phyloP scores from a whole-genome alignment of 176 grass and related monocot genomes.

The Phyllostachys edulis region DNA sequence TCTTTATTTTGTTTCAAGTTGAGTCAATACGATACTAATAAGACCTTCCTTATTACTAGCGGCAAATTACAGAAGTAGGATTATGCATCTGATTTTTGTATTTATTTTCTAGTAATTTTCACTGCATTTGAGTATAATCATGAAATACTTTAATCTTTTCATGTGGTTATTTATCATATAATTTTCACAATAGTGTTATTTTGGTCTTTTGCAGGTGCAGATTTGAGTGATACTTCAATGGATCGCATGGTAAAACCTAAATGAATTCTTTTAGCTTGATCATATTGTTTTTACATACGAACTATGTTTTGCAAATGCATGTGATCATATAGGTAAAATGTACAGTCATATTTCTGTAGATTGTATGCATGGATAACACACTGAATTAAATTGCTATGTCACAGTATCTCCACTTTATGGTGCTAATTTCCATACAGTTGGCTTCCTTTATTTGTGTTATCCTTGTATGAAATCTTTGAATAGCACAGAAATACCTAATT shows the following conservation, averaged over 20 bases:
- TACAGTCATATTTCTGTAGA: not conserved
- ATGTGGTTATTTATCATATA: slow-evolving; percentile 3
- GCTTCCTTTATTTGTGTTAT: slow-evolving; percentile 2
- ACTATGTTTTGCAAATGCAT: slow-evolving; percentile 8
- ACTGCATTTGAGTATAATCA: not conserved
- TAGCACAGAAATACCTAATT: not conserved
- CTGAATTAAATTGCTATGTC: not conserved
- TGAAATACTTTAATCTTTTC: not conserved
- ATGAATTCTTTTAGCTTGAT: slow-evolving; percentile 10
- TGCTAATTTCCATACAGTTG: not conserved
- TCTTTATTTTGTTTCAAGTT: slow-evolving; percentile 6
- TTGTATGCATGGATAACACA: not conserved
- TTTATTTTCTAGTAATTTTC: not conserved
- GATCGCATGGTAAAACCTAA: slow-evolving; percentile 81
- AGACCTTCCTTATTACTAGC: not conserved
- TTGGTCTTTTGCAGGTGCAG: slow-evolving; percentile 64
- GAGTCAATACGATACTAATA: not conserved
- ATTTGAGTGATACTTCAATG: slow-evolving; percentile 94
- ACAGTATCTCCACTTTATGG: not conserved
- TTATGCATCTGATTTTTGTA: not conserved
- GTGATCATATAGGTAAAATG: not conserved
- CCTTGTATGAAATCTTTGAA: not conserved
- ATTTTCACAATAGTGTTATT: slow-evolving; percentile 28
- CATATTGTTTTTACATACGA: not conserved
- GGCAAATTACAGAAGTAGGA: not conserved